phyloP scores from a whole-genome alignment of 176 grass and related monocot species.

The Eremochloa ophiuroides region DNA sequence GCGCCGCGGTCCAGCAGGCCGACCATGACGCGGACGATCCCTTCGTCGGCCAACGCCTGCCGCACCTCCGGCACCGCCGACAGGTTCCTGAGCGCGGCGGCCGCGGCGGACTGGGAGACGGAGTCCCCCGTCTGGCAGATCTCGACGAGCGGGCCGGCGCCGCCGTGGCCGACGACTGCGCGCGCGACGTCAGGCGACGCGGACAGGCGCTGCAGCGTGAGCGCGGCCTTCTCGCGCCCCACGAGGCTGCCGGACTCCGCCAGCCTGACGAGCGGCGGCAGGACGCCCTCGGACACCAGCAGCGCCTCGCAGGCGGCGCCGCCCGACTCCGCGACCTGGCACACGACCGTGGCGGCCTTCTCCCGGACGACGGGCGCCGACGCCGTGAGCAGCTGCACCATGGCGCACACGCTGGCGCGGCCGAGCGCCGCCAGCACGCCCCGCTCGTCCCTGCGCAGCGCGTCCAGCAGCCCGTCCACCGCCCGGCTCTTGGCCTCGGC shows the following conservation, averaged over 20 bases:
- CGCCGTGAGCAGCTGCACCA: conserved; percentile 80
- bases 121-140: conserved; percentile 73
- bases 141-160: conserved; percentile 68
- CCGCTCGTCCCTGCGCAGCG: conserved; percentile 50
- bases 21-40: conserved; percentile 68
- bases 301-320: conserved; percentile 40
- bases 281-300: conserved; percentile 66
- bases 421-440: conserved; percentile 56
- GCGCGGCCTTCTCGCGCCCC: conserved; percentile 73
- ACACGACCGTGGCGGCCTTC: conserved; percentile 64
- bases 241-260: conserved; percentile 76
- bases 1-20: conserved; percentile 49
- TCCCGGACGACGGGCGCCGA: conserved; percentile 59
- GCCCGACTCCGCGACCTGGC: conserved; percentile 54
- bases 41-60: conserved; percentile 64
- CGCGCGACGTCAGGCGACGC: conserved; percentile 48
- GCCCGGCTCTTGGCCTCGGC: conserved; percentile 69
- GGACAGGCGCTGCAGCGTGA: conserved; percentile 69
- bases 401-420: conserved; percentile 60
- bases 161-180: conserved; percentile 58
- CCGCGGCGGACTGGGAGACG: conserved; percentile 64
- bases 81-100: conserved; percentile 69
- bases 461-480: conserved; percentile 64
- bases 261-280: conserved; percentile 75
- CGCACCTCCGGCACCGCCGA: conserved; percentile 62